A percentile compares a stretch with the other conserved stretches of the same genome.
These are phyloP conservation scores for Russula sp. DNA, from an alignment of 768 basidiomycete genomes.

Conservation along the genomic window DNA sequence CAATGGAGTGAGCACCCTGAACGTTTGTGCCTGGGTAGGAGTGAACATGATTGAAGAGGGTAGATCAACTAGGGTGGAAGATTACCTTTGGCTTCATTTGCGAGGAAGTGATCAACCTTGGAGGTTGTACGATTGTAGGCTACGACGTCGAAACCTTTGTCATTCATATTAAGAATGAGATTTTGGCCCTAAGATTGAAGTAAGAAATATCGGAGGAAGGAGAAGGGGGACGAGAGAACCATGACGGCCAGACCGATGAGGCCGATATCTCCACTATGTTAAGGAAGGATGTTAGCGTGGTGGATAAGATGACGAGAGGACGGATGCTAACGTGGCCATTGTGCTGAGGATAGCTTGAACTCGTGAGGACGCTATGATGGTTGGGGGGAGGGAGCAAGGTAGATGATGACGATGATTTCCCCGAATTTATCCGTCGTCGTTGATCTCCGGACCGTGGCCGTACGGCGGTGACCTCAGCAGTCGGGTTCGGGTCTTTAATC, in stretches of 20 bases:
- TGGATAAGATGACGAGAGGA: slow-evolving; percentile 28
- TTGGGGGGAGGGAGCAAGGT: background rate
- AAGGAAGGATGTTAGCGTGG: slow-evolving; percentile 23
- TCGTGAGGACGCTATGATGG: slow-evolving; percentile 25
- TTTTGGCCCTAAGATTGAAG: slow-evolving; percentile 71
- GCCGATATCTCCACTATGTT: slow-evolving; percentile 85
- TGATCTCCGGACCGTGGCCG: slow-evolving; percentile 12
- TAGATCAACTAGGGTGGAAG: slow-evolving; percentile 28
- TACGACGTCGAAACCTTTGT: slow-evolving; percentile 97
- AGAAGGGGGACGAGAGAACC: slow-evolving; percentile 39
- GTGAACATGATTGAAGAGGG: slow-evolving; percentile 20
- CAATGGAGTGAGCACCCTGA: slow-evolving; percentile 87
- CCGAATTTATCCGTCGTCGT: slow-evolving; percentile 4
- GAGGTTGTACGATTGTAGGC: slow-evolving; percentile 95
- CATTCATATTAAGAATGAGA: slow-evolving; percentile 97
- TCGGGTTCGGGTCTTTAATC: background rate
- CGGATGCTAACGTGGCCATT: slow-evolving; percentile 46
- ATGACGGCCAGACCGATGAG: slow-evolving; percentile 99
- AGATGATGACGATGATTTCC: background rate
- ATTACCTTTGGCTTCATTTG: slow-evolving; percentile 95
- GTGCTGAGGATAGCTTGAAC: slow-evolving; percentile 29
- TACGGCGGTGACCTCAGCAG: background rate
- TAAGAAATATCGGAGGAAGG: slow-evolving; percentile 19
- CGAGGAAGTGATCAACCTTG: slow-evolving; percentile 95
- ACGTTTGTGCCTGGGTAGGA: slow-evolving; percentile 74